Conservation (phyloP, 2,329 filamentous ascomycete species). For the Pseudocercospora vitis region DNA sequence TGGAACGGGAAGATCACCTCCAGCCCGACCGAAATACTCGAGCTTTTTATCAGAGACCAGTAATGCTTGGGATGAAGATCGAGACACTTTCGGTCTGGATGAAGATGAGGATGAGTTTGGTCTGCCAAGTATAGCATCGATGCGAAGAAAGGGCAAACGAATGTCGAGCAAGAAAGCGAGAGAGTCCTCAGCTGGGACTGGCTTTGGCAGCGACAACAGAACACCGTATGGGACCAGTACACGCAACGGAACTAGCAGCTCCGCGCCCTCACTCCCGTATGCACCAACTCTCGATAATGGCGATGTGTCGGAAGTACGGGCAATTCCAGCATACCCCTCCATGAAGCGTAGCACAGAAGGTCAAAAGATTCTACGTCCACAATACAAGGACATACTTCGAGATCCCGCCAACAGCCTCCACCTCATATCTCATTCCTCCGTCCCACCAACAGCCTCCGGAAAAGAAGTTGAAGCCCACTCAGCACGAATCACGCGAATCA, state of each 20-base stretch:
- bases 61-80: conserved; percentile 74
- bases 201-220: conserved; percentile 20
- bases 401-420: conserved; percentile 91
- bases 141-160: conserved; percentile 69
- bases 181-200: conserved; percentile 43
- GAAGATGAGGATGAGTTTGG: conserved; percentile 95
- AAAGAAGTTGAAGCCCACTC: conserved; percentile 87
- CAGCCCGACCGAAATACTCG: conserved; percentile 70
- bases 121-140: conserved; percentile 85
- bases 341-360: conserved; percentile 80
- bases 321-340: conserved; percentile 74
- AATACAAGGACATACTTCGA: conserved; percentile 91
- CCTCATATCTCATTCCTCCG: conserved; percentile 81
- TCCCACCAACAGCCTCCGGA: conserved; percentile 69
- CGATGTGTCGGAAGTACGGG: conserved; percentile 87
- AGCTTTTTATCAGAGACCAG: conserved; percentile 79
- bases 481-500: conserved; percentile 86
- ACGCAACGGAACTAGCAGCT: conserved; percentile 6
- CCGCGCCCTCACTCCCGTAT: not conserved
- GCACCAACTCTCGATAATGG: conserved; percentile 72
- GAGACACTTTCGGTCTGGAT: conserved; percentile 76
- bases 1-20: conserved; percentile 53
- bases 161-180: conserved; percentile 46
- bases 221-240: conserved; percentile 22
- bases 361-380: conserved; percentile 84